Conservation (phyloP, 768 basidiomycete genomes). For the Agrocybe pediades region DNA sequence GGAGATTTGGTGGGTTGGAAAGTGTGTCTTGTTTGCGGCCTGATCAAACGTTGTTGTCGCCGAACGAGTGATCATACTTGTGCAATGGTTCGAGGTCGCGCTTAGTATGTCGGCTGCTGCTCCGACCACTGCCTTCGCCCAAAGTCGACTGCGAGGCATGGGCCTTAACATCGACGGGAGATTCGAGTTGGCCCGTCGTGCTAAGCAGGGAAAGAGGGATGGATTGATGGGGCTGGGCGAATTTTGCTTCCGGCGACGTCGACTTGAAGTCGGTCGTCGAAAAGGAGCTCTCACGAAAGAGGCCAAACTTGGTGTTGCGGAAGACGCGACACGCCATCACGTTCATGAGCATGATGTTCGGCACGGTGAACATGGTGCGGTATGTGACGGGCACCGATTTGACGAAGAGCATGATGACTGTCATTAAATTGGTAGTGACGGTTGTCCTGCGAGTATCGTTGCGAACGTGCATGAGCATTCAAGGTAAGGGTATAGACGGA, state of each 20-base stretch:
- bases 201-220: background rate
- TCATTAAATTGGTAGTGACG: constrained; percentile 26
- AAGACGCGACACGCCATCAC: constrained; percentile 19
- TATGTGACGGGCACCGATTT: constrained; percentile 11
- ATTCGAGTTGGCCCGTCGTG: no score
- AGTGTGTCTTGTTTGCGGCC: background rate
- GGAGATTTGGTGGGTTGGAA: no score
- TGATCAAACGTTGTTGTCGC: background rate
- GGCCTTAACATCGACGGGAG: background rate
- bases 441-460: background rate
- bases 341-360: constrained; percentile 17
- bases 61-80: background rate
- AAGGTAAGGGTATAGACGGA: background rate
- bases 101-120: no score
- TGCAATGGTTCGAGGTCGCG: background rate
- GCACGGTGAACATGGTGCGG: constrained; percentile 7
- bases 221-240: background rate
- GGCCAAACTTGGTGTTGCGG: constrained; percentile 12
- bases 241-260: background rate
- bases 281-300: constrained; percentile 8
- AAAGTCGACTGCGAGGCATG: background rate
- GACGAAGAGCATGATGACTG: constrained; percentile 8
- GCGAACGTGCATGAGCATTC: background rate
- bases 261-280: background rate
- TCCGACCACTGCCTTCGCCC: background rate